phyloP scores from a whole-genome alignment of 495 filamentous ascomycete species.

The Daldinia decipiens region DNA sequence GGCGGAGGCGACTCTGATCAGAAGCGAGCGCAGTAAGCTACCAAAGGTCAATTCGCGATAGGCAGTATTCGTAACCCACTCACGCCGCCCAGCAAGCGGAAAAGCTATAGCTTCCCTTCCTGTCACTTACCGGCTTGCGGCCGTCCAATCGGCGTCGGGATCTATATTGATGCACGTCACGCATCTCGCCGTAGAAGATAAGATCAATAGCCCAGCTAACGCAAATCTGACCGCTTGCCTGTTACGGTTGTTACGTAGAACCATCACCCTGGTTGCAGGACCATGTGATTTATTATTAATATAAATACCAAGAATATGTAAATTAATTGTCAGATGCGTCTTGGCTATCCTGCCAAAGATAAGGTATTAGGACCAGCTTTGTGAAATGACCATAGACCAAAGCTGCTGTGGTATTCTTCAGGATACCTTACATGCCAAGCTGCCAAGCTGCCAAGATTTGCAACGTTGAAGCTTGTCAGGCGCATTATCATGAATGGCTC shows the following conservation, averaged over 20 bases:
- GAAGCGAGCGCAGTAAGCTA: constrained; percentile 16
- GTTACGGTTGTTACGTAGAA: constrained; percentile 27
- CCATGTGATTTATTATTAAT: not conserved
- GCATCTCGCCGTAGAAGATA: constrained; percentile 32
- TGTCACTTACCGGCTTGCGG: constrained; percentile 19
- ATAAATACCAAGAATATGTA: not conserved
- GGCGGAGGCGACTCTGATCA: constrained; percentile 31
- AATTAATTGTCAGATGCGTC: not conserved
- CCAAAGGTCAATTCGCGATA: not conserved
- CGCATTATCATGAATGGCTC: not conserved
- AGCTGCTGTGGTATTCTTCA: not conserved
- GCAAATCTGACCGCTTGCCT: constrained; percentile 29
- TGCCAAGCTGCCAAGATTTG: constrained; percentile 16
- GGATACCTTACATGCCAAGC: not conserved
- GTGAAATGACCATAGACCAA: not conserved
- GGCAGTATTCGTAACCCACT: constrained; percentile 1
- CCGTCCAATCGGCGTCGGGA: constrained; percentile 24
- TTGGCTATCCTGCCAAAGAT: not conserved
- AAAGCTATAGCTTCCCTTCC: constrained; percentile 31
- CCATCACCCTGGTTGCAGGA: constrained; percentile 19
- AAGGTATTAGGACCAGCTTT: not conserved
- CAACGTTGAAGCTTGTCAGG: not conserved
- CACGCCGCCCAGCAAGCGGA: not conserved
- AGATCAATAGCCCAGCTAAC: constrained; percentile 17
- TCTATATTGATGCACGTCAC: constrained; percentile 37